Percentiles rank a stretch among this genome's conserved stretches.
These are phyloP conservation scores for Hordeum vulgare DNA, from an alignment of 176 grass and related monocot genomes.

Conservation along the genomic window DNA sequence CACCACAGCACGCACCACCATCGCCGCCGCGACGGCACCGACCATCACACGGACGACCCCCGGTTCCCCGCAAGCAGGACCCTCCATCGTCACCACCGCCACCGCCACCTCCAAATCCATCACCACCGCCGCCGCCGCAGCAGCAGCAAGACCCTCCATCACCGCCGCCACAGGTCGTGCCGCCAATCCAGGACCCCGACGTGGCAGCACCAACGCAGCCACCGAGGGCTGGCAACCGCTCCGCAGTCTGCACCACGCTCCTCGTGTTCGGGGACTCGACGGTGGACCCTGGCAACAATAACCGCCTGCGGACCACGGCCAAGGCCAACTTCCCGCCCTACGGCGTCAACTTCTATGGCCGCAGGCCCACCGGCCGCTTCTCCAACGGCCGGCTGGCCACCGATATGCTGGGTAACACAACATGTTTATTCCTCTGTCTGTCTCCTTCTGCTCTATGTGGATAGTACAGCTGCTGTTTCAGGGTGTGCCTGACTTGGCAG, in stretches of 20 bases:
- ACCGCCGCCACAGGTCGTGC: slow-evolving; percentile 4
- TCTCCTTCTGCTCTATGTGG: background rate
- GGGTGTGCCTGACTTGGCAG: background rate
- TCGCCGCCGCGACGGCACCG: background rate
- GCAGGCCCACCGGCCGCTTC: slow-evolving; percentile 49
- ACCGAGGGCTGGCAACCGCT: background rate
- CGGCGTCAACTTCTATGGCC: slow-evolving; percentile 40
- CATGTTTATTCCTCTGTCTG: background rate
- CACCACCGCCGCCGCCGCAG: background rate
- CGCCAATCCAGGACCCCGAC: slow-evolving; percentile 5
- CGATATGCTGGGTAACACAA: slow-evolving; percentile 43
- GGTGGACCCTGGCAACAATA: slow-evolving; percentile 75
- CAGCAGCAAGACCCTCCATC: no score
- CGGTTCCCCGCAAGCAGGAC: background rate
- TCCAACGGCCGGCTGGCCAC: slow-evolving; percentile 51
- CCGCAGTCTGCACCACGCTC: slow-evolving; percentile 12
- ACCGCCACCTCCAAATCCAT: background rate
- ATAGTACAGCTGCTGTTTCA: background rate
- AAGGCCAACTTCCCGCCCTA: slow-evolving; percentile 71
- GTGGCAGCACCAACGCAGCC: background rate
- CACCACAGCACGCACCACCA: background rate
- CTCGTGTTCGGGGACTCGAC: slow-evolving; percentile 69
- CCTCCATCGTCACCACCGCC: background rate
- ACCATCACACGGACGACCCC: background rate
- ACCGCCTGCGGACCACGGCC: slow-evolving; percentile 38